phyloP scores from a whole-genome alignment of 192 early-diverging fungal species.

The Anaeromyces robustus region DNA sequence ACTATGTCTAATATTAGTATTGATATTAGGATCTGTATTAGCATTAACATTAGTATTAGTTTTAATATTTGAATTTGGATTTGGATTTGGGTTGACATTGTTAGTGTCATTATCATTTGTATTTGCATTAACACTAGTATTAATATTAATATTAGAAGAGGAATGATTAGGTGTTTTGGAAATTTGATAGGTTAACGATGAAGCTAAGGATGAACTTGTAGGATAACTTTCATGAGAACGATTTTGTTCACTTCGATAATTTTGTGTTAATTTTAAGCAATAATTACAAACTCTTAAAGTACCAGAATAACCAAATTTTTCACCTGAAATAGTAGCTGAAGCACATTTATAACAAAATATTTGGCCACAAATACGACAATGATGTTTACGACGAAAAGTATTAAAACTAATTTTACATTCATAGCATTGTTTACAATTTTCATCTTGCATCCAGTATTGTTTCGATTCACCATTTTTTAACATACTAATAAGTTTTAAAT shows the following conservation, averaged over 20 bases:
- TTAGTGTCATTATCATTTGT: background rate
- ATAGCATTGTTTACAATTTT: constrained; percentile 65
- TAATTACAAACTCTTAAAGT: constrained; percentile 52
- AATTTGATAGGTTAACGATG: background rate
- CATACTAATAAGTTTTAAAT: background rate
- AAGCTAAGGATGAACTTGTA: background rate
- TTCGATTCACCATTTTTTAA: background rate
- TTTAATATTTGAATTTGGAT: constrained; percentile 18
- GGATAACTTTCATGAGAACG: constrained; percentile 6
- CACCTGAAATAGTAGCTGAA: constrained; percentile 45
- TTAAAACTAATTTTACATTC: constrained; percentile 61
- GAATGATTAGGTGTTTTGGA: constrained; percentile 10
- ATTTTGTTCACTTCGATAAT: constrained; percentile 18
- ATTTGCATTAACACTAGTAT: constrained; percentile 1
- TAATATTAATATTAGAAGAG: constrained; percentile 16
- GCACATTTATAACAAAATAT: constrained; percentile 66
- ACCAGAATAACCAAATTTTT: constrained; percentile 50
- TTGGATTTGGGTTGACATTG: too few relatives aligned
- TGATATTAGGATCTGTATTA: background rate
- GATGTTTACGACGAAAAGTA: constrained; percentile 53
- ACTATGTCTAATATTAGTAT: too few relatives aligned
- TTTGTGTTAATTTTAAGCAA: constrained; percentile 34
- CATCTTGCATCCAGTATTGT: constrained; percentile 75
- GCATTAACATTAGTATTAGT: constrained; percentile 4
- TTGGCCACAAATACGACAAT: constrained; percentile 72